phyloP scores from a whole-genome alignment of 164 flowering plant species.

The Macadamia integrifolia region DNA sequence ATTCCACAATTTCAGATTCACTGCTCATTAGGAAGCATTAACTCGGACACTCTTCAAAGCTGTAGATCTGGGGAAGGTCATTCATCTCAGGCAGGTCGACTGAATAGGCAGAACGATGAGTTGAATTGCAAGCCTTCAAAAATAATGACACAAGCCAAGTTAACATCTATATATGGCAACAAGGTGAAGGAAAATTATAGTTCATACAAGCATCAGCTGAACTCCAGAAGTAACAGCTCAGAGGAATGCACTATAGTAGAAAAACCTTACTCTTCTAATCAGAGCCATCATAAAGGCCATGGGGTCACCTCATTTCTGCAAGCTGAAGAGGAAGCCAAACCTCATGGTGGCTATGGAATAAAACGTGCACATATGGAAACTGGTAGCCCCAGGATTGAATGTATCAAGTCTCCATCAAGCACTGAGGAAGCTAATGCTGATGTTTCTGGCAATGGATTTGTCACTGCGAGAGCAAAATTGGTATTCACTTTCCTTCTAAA shows the following conservation, averaged over 20 bases:
- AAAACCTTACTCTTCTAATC: slow-evolving; percentile 19
- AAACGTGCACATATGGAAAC: slow-evolving; percentile 57
- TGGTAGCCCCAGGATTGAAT: slow-evolving; percentile 37
- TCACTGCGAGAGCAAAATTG: slow-evolving; percentile 88
- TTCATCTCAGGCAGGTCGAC: slow-evolving; percentile 27
- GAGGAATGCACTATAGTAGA: slow-evolving; percentile 45
- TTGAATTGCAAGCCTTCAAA: slow-evolving; percentile 35
- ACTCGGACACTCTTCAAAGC: slow-evolving; percentile 9
- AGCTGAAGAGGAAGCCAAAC: slow-evolving; percentile 49
- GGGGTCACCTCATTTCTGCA: slow-evolving; percentile 19
- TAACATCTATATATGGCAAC: slow-evolving; percentile 53
- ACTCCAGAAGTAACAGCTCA: slow-evolving; percentile 27
- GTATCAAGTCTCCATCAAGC: slow-evolving; percentile 40
- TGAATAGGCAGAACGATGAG: slow-evolving; percentile 31
- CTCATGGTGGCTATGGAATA: slow-evolving; percentile 26
- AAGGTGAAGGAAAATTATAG: slow-evolving; percentile 25
- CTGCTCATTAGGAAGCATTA: not conserved
- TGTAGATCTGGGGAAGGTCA: slow-evolving; percentile 4
- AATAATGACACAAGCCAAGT: slow-evolving; percentile 44
- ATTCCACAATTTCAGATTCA: slow-evolving; percentile 13
- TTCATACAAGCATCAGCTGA: slow-evolving; percentile 18
- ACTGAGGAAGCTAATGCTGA: slow-evolving; percentile 47
- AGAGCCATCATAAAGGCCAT: slow-evolving; percentile 24
- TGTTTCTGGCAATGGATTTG: slow-evolving; percentile 62
- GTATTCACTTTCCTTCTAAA: slow-evolving; percentile 29